Base-by-base conservation (phyloP, 139 green algal genomes). In the Coelastrella sp. region DNA sequence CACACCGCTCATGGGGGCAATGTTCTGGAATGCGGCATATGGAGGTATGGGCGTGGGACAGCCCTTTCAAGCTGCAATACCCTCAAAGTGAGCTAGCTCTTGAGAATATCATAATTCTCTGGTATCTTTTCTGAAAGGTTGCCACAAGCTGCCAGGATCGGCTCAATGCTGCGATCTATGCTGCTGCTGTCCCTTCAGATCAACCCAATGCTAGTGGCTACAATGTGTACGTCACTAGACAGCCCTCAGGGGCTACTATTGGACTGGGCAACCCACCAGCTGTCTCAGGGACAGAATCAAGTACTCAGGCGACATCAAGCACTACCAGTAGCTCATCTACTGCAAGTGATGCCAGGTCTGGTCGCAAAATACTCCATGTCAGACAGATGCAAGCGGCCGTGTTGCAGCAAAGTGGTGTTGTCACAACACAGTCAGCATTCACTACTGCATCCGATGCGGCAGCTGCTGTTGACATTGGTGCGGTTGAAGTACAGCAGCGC, bases 1-100 rank as follows among this genome's bases (percentile, higher is more conserved):
- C 23, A 83, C 21, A 60, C 27, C 27, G 8, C 37, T 83, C 38
- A 83, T 34, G 32, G 75, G 53, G 8, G 75, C 75, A 17, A 59
- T 51, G 75, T 40, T 83, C 23, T 83, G 75, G 75, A 71, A 40
- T 35, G 75, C 75, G 6, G 43, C 75, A 48, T 43, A 75, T 43
- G 66, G 66, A 51, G 35, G 35, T 51, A 75, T n/a, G n/a, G n/a
- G n/a, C n/a, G n/a, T n/a, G n/a, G n/a, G n/a, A n/a, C n/a, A n/a
- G n/a, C n/a, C n/a, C n/a, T n/a, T n/a, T n/a, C n/a, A n/a, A n/a
- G n/a, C n/a, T n/a, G n/a, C 17, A 75, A 23, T 1, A 75, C 17
- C 37, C 17, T n/a, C n/a, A n/a, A n/a, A n/a, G n/a, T n/a, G n/a
- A n/a, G n/a, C n/a, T n/a, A n/a, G n/a, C n/a, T n/a, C n/a, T n/a